Evolutionary conservation across 371 early-diverging fungal genomes (phyloP).

Genomic region (Mortierella polycephala): DNA sequence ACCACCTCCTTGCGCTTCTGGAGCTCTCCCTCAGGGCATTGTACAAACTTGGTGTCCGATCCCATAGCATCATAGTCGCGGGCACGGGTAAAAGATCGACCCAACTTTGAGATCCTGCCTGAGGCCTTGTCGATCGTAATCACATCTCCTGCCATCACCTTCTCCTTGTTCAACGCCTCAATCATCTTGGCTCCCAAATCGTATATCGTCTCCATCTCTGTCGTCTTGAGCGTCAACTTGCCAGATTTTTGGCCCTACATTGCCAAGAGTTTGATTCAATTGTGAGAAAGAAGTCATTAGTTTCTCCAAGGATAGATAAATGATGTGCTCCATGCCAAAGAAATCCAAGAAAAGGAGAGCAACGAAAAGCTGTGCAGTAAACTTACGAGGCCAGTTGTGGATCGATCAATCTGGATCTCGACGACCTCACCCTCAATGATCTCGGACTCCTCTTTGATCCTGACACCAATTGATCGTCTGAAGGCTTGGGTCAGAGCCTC

Average conservation of each 20-base stretch:
- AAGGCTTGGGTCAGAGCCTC: slow-evolving; percentile 99
- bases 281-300: too few species aligned
- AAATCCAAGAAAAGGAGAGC: not conserved
- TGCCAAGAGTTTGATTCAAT: too few species aligned
- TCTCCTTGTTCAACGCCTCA: slow-evolving; percentile 96
- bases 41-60: slow-evolving; percentile 95
- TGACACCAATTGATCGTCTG: slow-evolving; percentile 95
- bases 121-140: slow-evolving; percentile 98
- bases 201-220: slow-evolving; percentile 99
- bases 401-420: slow-evolving; percentile 95
- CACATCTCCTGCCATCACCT: slow-evolving; percentile 97
- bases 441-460: slow-evolving; percentile 98
- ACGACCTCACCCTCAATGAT: slow-evolving; percentile 99
- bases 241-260: slow-evolving; percentile 87
- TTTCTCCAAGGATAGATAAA: too few species aligned
- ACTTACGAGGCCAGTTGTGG: slow-evolving; percentile 87
- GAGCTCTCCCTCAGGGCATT: slow-evolving; percentile 99
- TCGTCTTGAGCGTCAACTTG: slow-evolving; percentile 98
- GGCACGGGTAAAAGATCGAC: slow-evolving; percentile 93
- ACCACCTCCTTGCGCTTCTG: slow-evolving; percentile 96
- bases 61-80: slow-evolving; percentile 98
- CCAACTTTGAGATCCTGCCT: slow-evolving; percentile 98
- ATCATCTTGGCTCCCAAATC: slow-evolving; percentile 99
- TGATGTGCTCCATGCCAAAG: too few species aligned
- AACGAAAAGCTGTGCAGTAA: not conserved